Percentiles rank a stretch among this genome's conserved stretches.
Evolutionary conservation across 129 eudicot genomes (phyloP).

Genomic region (Centrapalus pauciflorus): DNA sequence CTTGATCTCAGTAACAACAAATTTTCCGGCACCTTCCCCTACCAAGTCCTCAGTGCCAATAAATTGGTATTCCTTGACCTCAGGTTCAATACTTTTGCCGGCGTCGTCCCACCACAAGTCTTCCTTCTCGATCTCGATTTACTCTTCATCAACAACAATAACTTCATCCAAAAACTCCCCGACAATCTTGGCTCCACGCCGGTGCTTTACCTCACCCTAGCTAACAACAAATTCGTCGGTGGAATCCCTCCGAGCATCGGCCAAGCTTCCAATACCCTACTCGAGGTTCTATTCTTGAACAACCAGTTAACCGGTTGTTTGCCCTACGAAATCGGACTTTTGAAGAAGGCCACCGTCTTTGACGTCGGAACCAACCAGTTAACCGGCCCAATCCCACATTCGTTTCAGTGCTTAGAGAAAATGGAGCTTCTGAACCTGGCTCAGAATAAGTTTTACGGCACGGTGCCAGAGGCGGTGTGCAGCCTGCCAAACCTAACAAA

Average conservation of each 20-base stretch:
- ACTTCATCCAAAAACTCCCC: conserved; percentile 29
- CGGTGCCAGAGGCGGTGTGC: conserved; percentile 42
- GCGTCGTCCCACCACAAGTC: conserved; percentile 31
- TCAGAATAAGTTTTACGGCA: conserved; percentile 20
- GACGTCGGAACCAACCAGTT: conserved; percentile 32
- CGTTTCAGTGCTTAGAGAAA: conserved; percentile 36
- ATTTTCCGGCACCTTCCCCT: conserved; percentile 31
- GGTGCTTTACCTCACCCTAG: conserved; percentile 32
- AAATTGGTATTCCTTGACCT: conserved; percentile 33
- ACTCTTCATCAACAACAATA: conserved; percentile 44
- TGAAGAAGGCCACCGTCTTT: conserved; percentile 20
- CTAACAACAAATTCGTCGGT: conserved; percentile 38
- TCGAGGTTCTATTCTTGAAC: conserved; percentile 36
- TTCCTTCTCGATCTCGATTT: conserved; percentile 33
- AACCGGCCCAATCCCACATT: conserved; percentile 36
- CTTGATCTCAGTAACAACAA: conserved; percentile 46
- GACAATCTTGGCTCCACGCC: conserved; percentile 31
- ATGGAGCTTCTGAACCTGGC: conserved; percentile 37
- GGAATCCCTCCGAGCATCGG: conserved; percentile 39
- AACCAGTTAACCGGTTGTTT: conserved; percentile 40
- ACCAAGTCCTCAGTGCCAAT: conserved; percentile 13
- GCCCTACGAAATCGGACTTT: conserved; percentile 35
- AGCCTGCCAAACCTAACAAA: conserved; percentile 19
- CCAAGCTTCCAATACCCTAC: conserved; percentile 10
- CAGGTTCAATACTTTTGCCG: conserved; percentile 36